Percentiles rank a stretch among this genome's conserved stretches.
Conservation (phyloP, 345 rosid genomes). For the Salix suchowensis region DNA sequence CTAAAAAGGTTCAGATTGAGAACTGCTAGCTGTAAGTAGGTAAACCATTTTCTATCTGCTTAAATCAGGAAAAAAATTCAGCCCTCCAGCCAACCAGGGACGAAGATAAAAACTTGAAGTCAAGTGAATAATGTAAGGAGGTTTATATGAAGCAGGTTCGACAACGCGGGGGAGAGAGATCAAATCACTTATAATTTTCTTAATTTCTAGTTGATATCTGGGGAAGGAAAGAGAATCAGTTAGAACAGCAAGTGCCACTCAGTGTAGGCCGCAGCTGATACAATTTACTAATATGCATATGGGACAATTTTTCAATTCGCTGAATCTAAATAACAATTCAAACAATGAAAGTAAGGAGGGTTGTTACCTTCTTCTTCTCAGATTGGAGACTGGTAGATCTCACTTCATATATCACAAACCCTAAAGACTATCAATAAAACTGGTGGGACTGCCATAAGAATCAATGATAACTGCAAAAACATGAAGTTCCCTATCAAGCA, state of each 20-base stretch:
- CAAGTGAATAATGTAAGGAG: background rate
- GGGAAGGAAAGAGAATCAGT: background rate
- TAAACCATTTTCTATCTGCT: background rate
- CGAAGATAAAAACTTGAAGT: background rate
- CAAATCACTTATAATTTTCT: background rate
- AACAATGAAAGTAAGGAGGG: background rate
- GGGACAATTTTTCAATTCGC: background rate
- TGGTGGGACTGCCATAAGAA: constrained; percentile 57
- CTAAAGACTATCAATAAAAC: constrained; percentile 44
- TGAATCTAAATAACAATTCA: background rate
- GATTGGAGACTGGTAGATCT: constrained; percentile 26
- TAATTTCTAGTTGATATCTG: background rate
- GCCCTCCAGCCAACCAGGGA: background rate
- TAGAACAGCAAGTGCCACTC: background rate
- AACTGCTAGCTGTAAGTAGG: background rate
- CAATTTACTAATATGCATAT: background rate
- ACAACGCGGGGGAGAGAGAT: background rate
- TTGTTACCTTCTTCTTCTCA: constrained; percentile 50
- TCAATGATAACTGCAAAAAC: constrained; percentile 54
- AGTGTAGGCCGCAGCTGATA: background rate
- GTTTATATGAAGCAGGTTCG: background rate
- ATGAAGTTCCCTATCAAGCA: background rate
- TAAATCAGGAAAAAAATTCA: background rate
- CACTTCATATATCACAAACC: constrained; percentile 60
- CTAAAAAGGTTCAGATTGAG: background rate